Evolutionary conservation across 2,329 filamentous ascomycete species (phyloP), one percentile per base, ranked within the genome.

Genomic region (Aspergillus transmontanensis): DNA sequence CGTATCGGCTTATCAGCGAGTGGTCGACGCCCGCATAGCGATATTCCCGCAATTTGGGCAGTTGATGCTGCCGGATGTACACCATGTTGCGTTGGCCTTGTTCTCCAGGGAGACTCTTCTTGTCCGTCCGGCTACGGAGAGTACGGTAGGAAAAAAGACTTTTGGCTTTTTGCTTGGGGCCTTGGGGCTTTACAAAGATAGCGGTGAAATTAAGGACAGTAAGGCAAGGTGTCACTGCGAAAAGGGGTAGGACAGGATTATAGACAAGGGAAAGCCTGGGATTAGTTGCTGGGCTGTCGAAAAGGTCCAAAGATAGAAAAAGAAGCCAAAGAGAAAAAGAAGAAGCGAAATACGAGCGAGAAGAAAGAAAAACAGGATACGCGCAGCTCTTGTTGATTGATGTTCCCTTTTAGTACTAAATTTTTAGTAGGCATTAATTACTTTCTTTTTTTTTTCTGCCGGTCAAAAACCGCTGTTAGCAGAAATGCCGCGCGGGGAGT

Each of bases 21-120:
- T 91, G 91, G 80, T 99, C 95, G 73, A 98, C 91, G 62, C 88
- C 87, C 46, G 91, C 92, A 85, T 99, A 99, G 81, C 96, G 95
- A 88, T 99, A 99, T 80, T 94, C 87, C 79, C 91, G 92, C 72
- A 99, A 88, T 77, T 92, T 92, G 45, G 90, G 89, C 67, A 99
- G 89, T 81, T 92, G 89, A 75, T 94, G 89, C 80, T 97, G 92
- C 69, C 95, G 92, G 65, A 99, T 93, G 85, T 98, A 98, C 66
- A 95, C 94, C 93, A 97, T 97, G 60, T 72, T 84, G 69, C 32
- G 21, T 57, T 45, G n/a, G 51, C 26, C n/a, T 41, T 39, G 11
- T 55, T 55, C 41, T 58, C 57, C 57, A 45, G 51, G 39, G 28
- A 34, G 23, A 60, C 36, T 50, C 50, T 59, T 53, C 45, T 50